Evolutionary conservation across 345 rosid genomes (phyloP).

Genomic region (Salix suchowensis): DNA sequence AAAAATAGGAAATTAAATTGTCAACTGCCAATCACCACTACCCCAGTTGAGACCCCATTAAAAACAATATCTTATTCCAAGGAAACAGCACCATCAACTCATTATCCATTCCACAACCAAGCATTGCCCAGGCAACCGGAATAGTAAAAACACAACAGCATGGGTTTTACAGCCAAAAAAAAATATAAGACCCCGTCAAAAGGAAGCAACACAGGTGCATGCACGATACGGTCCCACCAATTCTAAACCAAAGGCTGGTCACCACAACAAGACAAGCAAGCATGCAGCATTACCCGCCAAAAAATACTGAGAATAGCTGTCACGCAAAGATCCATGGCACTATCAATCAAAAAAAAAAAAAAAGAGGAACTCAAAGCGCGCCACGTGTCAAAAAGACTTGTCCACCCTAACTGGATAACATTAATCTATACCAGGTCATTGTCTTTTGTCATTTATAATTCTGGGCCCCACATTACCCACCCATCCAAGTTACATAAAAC

Average conservation of each 20-base stretch:
- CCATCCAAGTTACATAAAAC: neutral
- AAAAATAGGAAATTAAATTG: neutral
- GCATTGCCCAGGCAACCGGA: neutral
- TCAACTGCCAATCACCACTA: neutral
- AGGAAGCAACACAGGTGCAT: neutral
- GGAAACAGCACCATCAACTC: neutral
- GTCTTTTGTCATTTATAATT: neutral
- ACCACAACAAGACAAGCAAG: neutral
- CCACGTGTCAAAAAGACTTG: neutral
- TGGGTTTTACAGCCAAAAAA: neutral
- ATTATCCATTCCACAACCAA: neutral
- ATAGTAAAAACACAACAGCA: neutral
- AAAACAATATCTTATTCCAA: neutral
- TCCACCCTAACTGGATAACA: neutral
- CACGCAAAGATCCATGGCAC: no score
- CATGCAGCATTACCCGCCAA: neutral
- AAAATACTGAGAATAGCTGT: no score
- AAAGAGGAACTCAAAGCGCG: neutral
- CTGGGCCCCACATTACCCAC: conserved; percentile 13
- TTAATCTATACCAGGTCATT: neutral
- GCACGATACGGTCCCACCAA: neutral
- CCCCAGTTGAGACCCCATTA: neutral
- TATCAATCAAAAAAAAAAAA: neutral
- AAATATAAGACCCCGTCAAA: neutral
- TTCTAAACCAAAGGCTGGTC: neutral